Percentiles rank a stretch among this genome's conserved stretches.
phyloP scores from a whole-genome alignment of 371 early-diverging fungal species.

The Circinella minor region DNA sequence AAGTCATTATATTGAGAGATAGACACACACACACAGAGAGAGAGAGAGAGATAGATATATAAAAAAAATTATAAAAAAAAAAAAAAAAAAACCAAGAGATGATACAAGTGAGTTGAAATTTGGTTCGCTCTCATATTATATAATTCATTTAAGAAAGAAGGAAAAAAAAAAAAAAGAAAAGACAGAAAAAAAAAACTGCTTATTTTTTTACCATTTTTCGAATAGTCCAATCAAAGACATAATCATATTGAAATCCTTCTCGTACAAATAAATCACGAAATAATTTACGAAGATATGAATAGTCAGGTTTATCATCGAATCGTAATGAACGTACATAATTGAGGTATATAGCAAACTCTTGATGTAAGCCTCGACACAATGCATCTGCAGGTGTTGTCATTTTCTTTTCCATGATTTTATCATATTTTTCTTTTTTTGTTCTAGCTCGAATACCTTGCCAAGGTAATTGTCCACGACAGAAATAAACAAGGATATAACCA shows the following conservation, averaged over 20 bases:
- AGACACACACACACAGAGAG: no score
- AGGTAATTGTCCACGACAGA: conserved; percentile 97
- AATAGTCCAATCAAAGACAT: conserved; percentile 97
- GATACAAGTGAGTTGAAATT: conserved; percentile 4
- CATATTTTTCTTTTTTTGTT: conserved; percentile 99
- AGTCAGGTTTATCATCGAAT: conserved; percentile 99
- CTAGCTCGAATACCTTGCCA: conserved; percentile 99
- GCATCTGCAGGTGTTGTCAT: conserved; percentile 96
- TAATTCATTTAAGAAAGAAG: neutral
- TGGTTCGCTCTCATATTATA: no score
- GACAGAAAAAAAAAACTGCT: neutral
- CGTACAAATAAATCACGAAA: conserved; percentile 96
- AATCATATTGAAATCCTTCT: conserved; percentile 96
- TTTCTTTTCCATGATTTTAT: conserved; percentile 99
- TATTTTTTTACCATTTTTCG: conserved; percentile 48
- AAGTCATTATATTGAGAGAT: neutral
- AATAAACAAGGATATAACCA: conserved; percentile 99
- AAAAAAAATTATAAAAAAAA: conserved; percentile 2
- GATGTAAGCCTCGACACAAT: conserved; percentile 96
- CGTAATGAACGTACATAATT: conserved; percentile 96
- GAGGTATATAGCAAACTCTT: conserved; percentile 96
- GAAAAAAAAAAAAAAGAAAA: neutral
- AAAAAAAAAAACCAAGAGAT: neutral
- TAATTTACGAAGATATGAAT: conserved; percentile 95
- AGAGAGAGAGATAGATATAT: neutral